A percentile compares a stretch with the other conserved stretches of the same genome.
phyloP scores from a whole-genome alignment of 352 stramenopile genomes.

The Pythium phragmiticola region DNA sequence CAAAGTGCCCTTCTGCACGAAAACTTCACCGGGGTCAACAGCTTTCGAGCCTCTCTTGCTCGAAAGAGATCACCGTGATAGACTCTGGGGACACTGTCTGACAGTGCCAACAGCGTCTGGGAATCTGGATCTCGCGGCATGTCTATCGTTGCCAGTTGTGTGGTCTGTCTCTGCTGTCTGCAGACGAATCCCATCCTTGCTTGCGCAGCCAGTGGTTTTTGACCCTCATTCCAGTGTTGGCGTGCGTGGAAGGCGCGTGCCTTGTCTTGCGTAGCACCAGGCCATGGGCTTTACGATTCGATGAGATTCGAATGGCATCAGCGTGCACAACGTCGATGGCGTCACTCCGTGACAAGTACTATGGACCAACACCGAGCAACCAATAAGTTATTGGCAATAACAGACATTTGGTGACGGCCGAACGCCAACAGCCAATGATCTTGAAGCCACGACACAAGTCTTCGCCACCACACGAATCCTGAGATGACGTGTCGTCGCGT shows the following conservation, averaged over 20 bases:
- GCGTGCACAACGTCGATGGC: neutral
- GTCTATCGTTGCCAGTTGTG: constrained; percentile 1
- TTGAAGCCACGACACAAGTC: constrained; percentile 1
- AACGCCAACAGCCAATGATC: neutral
- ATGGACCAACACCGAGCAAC: neutral
- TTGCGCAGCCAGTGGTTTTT: constrained; percentile 2
- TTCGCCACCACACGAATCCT: neutral
- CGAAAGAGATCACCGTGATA: too few relatives aligned
- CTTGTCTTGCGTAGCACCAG: neutral
- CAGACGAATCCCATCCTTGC: constrained; percentile 10
- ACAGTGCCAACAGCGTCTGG: neutral
- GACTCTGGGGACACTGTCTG: too few relatives aligned
- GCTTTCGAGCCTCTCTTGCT: too few relatives aligned
- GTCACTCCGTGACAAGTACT: neutral
- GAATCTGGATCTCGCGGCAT: constrained; percentile 12
- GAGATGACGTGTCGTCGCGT: too few relatives aligned
- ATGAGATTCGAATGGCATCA: neutral
- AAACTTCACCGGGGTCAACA: too few relatives aligned
- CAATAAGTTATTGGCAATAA: neutral
- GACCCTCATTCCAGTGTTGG: neutral
- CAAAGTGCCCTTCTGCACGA: too few relatives aligned
- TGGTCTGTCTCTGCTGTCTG: constrained; percentile 13
- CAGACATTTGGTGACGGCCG: neutral
- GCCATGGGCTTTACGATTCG: neutral
- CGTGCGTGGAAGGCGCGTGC: neutral